Conservation (phyloP, 495 filamentous ascomycete species). For the Lasiosphaeria miniovina region DNA sequence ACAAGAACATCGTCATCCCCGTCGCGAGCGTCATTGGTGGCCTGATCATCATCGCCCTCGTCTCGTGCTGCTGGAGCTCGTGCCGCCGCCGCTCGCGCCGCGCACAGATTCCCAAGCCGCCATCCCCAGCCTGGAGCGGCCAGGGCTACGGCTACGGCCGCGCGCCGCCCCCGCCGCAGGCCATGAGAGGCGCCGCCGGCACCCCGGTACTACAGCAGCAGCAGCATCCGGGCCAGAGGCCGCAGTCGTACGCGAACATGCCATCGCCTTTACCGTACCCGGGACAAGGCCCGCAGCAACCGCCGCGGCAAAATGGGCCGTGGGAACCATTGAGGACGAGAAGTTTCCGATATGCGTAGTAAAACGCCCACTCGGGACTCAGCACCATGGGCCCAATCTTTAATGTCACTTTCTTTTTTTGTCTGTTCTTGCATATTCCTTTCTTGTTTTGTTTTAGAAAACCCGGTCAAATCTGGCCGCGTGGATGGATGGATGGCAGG, state of each 20-base stretch:
- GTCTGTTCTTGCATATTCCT: too few relatives aligned
- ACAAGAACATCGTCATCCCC: constrained; percentile 76
- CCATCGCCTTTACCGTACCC: too few relatives aligned
- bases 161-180: constrained; percentile 8
- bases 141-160: constrained; percentile 2
- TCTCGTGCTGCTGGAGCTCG: constrained; percentile 56
- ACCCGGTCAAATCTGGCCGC: too few relatives aligned
- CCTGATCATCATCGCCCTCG: constrained; percentile 59
- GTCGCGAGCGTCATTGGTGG: constrained; percentile 64
- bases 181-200: constrained; percentile 1
- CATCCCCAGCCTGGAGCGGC: constrained; percentile 11
- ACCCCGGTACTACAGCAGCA: background rate
- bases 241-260: background rate
- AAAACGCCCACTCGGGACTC: too few relatives aligned
- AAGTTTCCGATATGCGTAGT: constrained; percentile 30
- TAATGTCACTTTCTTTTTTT: background rate
- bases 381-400: too few relatives aligned
- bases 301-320: constrained; percentile 5
- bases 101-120: background rate
- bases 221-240: background rate
- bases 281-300: background rate
- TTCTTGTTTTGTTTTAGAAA: too few relatives aligned
- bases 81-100: constrained; percentile 38
- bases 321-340: constrained; percentile 23
- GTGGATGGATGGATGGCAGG: too few relatives aligned